Evolutionary conservation across 805 yeast genomes (phyloP).

Genomic region (Metschnikowia corniflorae): DNA sequence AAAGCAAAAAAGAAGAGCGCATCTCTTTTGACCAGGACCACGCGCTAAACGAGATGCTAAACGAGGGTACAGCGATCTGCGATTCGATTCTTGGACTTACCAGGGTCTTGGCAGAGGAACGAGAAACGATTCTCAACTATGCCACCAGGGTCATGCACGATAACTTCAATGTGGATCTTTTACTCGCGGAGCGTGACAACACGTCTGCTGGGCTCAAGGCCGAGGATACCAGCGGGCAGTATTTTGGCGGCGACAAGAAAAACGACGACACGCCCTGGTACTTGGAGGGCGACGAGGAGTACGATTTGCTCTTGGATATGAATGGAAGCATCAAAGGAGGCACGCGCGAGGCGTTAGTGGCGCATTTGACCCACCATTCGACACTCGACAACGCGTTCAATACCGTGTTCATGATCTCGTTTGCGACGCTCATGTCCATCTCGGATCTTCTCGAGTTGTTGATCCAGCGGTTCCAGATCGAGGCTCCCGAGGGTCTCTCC

Average conservation of each 20-base stretch:
- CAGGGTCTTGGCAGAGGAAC: conserved; percentile 61
- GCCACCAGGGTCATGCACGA: conserved; percentile 77
- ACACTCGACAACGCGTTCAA: conserved; percentile 60
- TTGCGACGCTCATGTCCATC: conserved; percentile 69
- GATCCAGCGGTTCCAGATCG: conserved; percentile 60
- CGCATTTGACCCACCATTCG: conserved; percentile 76
- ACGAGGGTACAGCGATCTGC: conserved; percentile 32
- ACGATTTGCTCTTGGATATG: conserved; percentile 53
- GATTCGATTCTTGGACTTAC: conserved; percentile 40
- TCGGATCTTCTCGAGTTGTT: conserved; percentile 56
- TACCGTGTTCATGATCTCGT: conserved; percentile 67
- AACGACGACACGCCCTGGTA: conserved; percentile 62
- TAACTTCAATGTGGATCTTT: conserved; percentile 58
- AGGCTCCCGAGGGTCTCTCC: conserved; percentile 84
- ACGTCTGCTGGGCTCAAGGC: conserved; percentile 35
- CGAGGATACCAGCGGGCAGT: conserved; percentile 33
- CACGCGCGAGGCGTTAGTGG: conserved; percentile 68
- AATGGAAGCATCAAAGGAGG: conserved; percentile 82
- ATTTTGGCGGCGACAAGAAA: conserved; percentile 33
- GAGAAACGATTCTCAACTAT: conserved; percentile 66
- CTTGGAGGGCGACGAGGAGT: conserved; percentile 63
- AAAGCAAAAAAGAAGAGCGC: conserved; percentile 30
- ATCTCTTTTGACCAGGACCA: conserved; percentile 41
- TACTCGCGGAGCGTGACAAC: conserved; percentile 46
- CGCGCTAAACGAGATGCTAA: conserved; percentile 35